Conservation (phyloP, 306 rosid genomes). For the Hippophae tibetana region DNA sequence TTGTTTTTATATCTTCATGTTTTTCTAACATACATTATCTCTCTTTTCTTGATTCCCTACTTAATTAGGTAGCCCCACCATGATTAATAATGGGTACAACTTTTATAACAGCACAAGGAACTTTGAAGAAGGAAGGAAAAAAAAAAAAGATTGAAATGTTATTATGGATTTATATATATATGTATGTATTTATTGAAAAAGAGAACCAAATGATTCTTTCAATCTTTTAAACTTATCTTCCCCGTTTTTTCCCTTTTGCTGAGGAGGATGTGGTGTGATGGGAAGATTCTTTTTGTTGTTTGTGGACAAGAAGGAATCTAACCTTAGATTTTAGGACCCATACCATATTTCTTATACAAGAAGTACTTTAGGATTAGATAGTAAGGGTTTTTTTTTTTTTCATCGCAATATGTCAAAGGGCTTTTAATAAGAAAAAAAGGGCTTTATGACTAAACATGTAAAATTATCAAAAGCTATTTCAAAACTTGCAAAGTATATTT, state of each 20-base stretch:
- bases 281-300: slow-evolving; percentile 86
- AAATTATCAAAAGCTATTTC: too few species aligned
- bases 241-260: slow-evolving; percentile 23
- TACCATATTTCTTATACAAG: too few species aligned
- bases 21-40: slow-evolving; percentile 38
- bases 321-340: slow-evolving; percentile 62
- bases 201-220: not conserved
- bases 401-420: too few species aligned
- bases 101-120: slow-evolving; percentile 13
- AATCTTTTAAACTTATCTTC: slow-evolving; percentile 7
- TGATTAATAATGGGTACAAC: slow-evolving; percentile 41
- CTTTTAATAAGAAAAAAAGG: too few species aligned
- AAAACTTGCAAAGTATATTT: too few species aligned
- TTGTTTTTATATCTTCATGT: slow-evolving; percentile 85
- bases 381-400: too few species aligned
- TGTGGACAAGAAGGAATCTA: slow-evolving; percentile 70
- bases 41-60: slow-evolving; percentile 54
- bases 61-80: slow-evolving; percentile 40
- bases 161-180: too few species aligned
- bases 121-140: too few species aligned
- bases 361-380: too few species aligned
- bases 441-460: too few species aligned
- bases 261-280: slow-evolving; percentile 40
- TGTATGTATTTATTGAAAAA: not conserved
- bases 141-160: too few species aligned